phyloP scores from a whole-genome alignment of 148 eudicot species.

The Oxyria digyna region DNA sequence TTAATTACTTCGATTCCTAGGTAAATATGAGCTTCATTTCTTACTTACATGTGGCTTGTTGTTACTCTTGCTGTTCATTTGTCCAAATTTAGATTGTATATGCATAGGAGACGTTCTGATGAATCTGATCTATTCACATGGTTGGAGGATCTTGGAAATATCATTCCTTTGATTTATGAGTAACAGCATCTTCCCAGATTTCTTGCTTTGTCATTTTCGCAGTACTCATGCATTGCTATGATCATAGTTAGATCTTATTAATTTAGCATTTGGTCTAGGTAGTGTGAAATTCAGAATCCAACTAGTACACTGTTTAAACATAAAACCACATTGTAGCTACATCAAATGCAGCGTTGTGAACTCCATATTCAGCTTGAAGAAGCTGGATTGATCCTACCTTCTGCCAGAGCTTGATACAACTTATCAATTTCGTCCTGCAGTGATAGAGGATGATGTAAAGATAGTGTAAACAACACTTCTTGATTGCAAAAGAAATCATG shows the following conservation, averaged over 20 bases:
- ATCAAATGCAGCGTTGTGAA: neutral
- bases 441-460: neutral
- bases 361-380: neutral
- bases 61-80: neutral
- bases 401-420: neutral
- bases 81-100: neutral
- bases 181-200: neutral
- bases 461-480: neutral
- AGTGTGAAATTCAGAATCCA: neutral
- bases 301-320: neutral
- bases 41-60: neutral
- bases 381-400: neutral
- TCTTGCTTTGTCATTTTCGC: neutral
- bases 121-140: neutral
- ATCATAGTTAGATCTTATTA: neutral
- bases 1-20: neutral
- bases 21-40: conserved; percentile 4
- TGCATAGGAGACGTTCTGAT: neutral
- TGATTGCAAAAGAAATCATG: conserved; percentile 32
- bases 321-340: neutral
- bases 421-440: conserved; percentile 3
- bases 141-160: neutral
- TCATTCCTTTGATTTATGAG: neutral
- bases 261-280: neutral
- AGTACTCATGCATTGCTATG: too few relatives aligned